Evolutionary conservation across 106 monocot species (phyloP), one percentile per base, ranked within the genome.

Genomic region (Dendrobium chrysotoxum): DNA sequence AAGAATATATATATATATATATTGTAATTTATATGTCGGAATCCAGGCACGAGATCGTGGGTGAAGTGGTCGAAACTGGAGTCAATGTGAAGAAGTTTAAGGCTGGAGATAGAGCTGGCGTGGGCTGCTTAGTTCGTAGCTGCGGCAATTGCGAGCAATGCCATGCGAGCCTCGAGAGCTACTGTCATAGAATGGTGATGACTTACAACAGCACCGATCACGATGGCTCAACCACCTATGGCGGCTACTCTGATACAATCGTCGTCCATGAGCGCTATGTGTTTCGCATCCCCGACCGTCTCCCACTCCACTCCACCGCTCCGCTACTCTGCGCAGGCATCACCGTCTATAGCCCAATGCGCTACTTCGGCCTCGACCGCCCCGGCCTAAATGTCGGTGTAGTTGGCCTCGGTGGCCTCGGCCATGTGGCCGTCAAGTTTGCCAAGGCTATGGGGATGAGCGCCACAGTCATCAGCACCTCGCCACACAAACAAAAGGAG

Each of bases 381-480:
- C 72, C 86, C 11, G 91, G 93, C 16, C 91, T 88, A 53, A 91
- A 79, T 85, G n/a, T 95, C 0, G 93, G 95, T 1, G 87, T 91
- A 0, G 91, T 89, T 5, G 93, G 92, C 18, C 86, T 95, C 13
- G 92, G 95, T 0, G 93, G 95, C 2, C 87, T 95, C 4, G 95
- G 95, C 10, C 95, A 95, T 40, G 89, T 95, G 1, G 95, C 95
- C 0, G 92, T 95, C 8, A 92, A 89, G 83, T 93, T 93, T 55
- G 95, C 72, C 4, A 93, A 92, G 88, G 91, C 92, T 5, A 84
- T 95, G 73, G 92, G 92, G 20, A 78, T 89, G 91, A 92, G 86
- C 26, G 92, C 91, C 21, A 95, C 91, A 1, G 92, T 95, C 30
- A 91, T 95, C 68, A 95, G 91, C 82, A 70, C 91, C 23, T 88